Evolutionary conservation across 176 grass and related monocot genomes (phyloP), one percentile per base, ranked within the genome.

Genomic region (Zea mays): DNA sequence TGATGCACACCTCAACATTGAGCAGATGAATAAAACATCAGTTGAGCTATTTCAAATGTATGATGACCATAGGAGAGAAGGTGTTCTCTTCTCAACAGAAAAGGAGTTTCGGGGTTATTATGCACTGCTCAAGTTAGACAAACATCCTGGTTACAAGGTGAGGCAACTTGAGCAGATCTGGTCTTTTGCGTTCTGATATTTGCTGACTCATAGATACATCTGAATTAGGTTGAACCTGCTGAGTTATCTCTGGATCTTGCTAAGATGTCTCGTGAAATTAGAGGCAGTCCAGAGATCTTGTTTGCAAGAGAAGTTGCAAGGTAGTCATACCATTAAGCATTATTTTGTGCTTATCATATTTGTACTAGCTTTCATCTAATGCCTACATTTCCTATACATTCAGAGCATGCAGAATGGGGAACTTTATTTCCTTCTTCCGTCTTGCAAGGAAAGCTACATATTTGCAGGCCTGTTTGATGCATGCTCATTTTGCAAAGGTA

Each of bases 41-140:
- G 89, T 98, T 66, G 91, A 98, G 62, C 75, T 98, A 65, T 98
- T 98, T 89, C 87, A 98, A 86, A 98, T 98, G 89, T 98, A 94
- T 68, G 89, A 92, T 79, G 91, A 98, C 72, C 91, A 94, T 65
- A 94, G 91, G 85, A 88, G 80, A 77, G 81, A 98, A 57, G 95
- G 91, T 83, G 87, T 88, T 60, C 36, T 69, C 61, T 80, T 98
- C 71, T 69, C 85, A 62, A 85, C 91, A 67, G 95, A 98, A 86
- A 90, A 88, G 62, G 95, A 98, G 51, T 94, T 98, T 71, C 91
- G 91, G 17, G 95, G 91, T 81, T 98, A 98, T 90, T 98, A 98
- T 80, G 91, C 95, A 19, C 91, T 98, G 69, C 89, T 98, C 54
- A 98, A 98, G 83, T 83, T 98, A 87, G 91, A 98, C 78, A 98